These are phyloP conservation scores for Hemileccinum rubropunctum DNA, from an alignment of 768 basidiomycete species.

Conservation along the genomic window DNA sequence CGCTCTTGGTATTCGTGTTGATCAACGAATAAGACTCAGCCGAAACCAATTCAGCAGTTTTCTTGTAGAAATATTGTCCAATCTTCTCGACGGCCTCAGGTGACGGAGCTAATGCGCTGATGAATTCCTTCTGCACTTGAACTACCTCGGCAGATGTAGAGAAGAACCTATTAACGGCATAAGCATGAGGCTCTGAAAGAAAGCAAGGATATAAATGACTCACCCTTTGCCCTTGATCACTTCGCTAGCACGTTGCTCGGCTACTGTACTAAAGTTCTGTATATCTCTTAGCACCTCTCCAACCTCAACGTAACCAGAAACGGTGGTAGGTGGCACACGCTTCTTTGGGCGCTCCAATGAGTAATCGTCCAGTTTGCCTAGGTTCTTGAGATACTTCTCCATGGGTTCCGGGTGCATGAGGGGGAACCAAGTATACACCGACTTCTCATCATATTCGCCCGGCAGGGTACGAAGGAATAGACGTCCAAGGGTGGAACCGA, in stretches of 20 bases:
- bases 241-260: slow-evolving; percentile 46
- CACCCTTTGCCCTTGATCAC: slow-evolving; percentile 64
- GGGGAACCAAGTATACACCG: slow-evolving; percentile 85
- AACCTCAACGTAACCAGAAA: slow-evolving; percentile 51
- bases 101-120: slow-evolving; percentile 44
- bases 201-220: slow-evolving; percentile 6
- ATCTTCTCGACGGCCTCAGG: slow-evolving; percentile 49
- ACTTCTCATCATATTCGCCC: slow-evolving; percentile 62
- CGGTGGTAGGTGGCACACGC: slow-evolving; percentile 23
- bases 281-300: slow-evolving; percentile 48
- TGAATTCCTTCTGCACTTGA: slow-evolving; percentile 45
- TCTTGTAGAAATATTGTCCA: slow-evolving; percentile 62
- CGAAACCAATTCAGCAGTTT: slow-evolving; percentile 57
- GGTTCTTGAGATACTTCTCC: slow-evolving; percentile 53
- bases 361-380: slow-evolving; percentile 55
- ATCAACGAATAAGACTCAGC: slow-evolving; percentile 54
- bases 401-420: slow-evolving; percentile 76
- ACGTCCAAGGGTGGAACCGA: slow-evolving; percentile 66
- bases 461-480: slow-evolving; percentile 75
- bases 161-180: slow-evolving; percentile 53
- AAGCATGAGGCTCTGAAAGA: slow-evolving; percentile 2
- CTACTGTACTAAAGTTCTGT: slow-evolving; percentile 46
- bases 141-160: slow-evolving; percentile 43
- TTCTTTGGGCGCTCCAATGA: slow-evolving; percentile 48
- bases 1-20: slow-evolving; percentile 47